phyloP scores from a whole-genome alignment of 192 early-diverging fungal genomes.

The Coemansia sp. region DNA sequence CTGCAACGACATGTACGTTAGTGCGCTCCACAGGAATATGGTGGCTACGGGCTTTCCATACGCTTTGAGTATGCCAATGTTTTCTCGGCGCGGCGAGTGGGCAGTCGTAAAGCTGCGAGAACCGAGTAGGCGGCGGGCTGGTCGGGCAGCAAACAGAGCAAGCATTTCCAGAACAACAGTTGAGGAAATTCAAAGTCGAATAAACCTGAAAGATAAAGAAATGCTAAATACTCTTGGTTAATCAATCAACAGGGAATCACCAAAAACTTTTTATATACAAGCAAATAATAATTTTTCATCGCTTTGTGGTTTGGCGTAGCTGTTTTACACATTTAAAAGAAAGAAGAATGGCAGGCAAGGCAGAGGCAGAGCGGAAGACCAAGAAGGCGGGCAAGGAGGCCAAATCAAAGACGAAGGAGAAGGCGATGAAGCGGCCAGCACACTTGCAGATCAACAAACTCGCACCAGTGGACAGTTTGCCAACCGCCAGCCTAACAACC shows the following conservation, averaged over 20 bases:
- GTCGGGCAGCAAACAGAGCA: neutral
- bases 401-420: neutral
- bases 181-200: neutral
- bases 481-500: constrained; percentile 15
- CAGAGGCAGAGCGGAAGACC: neutral
- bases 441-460: constrained; percentile 15
- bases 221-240: neutral
- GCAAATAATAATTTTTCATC: neutral
- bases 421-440: constrained; percentile 9
- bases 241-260: neutral
- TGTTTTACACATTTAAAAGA: neutral
- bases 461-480: neutral
- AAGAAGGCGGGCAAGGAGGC: neutral
- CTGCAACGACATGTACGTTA: constrained; percentile 44
- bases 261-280: constrained; percentile 1
- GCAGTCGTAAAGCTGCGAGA: neutral
- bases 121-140: neutral
- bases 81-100: constrained; percentile 16
- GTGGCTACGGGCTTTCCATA: constrained; percentile 47
- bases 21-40: constrained; percentile 45
- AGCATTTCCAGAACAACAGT: neutral
- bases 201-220: neutral
- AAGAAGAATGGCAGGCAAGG: constrained; percentile 10
- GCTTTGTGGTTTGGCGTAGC: neutral
- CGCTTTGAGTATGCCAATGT: constrained; percentile 35